Evolutionary conservation across 2,329 filamentous ascomycete genomes (phyloP).

Genomic region (Colletotrichum abscissum): DNA sequence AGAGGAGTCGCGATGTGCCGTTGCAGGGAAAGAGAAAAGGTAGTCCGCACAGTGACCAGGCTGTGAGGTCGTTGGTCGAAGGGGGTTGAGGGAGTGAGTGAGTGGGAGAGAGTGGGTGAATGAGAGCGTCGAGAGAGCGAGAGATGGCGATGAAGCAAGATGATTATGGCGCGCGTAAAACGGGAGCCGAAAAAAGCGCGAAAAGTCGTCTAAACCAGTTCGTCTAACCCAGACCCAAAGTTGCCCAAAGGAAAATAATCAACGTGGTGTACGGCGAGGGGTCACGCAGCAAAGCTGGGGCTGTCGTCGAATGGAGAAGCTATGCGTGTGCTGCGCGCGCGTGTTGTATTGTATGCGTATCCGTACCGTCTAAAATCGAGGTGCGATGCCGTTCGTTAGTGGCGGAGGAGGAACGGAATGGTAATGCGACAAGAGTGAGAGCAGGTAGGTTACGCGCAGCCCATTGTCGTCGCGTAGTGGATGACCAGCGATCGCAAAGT

Average conservation of each 20-base stretch:
- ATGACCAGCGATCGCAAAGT: conserved; percentile 26
- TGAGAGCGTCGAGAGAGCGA: conserved; percentile 8
- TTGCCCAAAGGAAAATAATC: conserved; percentile 43
- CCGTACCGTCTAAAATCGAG: conserved; percentile 21
- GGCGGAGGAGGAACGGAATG: conserved; percentile 36
- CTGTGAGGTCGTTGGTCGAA: conserved; percentile 4
- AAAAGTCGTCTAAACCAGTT: conserved; percentile 50
- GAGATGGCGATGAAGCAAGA: conserved; percentile 16
- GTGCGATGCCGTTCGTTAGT: conserved; percentile 36
- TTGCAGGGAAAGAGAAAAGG: background rate
- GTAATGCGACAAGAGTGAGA: conserved; percentile 32
- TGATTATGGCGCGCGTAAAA: conserved; percentile 35
- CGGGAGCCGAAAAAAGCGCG: conserved; percentile 32
- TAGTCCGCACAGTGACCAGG: background rate
- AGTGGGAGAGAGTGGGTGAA: background rate
- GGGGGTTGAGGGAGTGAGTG: background rate
- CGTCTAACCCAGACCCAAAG: conserved; percentile 49
- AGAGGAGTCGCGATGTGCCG: conserved; percentile 1
- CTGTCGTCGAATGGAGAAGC: conserved; percentile 1
- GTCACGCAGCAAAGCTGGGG: conserved; percentile 27
- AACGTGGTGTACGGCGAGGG: conserved; percentile 33
- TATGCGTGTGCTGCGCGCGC: conserved; percentile 11
- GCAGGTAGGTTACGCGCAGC: conserved; percentile 46
- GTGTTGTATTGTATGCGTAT: conserved; percentile 26
- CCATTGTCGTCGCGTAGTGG: conserved; percentile 43